Conservation (phyloP, 1,284 basidiomycete species). For the Trichosporon inkin region DNA sequence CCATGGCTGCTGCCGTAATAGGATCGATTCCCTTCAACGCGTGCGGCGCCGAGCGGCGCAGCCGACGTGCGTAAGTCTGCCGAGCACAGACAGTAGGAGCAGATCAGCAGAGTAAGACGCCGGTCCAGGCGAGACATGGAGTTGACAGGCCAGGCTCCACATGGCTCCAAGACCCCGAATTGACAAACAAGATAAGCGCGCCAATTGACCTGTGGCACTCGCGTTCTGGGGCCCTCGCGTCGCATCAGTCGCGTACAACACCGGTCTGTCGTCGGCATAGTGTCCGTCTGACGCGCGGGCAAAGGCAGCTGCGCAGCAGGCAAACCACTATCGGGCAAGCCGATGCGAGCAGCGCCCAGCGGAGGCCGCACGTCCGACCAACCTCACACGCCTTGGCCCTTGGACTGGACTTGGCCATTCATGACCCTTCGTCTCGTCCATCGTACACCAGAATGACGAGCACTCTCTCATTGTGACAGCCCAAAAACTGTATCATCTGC, state of each 20-base stretch:
- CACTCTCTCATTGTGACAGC: too few relatives aligned
- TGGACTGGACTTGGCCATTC: not conserved
- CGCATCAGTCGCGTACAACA: too few relatives aligned
- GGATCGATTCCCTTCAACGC: too few relatives aligned
- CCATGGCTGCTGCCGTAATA: too few relatives aligned
- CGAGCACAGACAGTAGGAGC: too few relatives aligned
- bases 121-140: not conserved
- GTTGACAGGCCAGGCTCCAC: not conserved
- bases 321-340: not conserved
- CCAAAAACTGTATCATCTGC: too few relatives aligned
- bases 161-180: not conserved
- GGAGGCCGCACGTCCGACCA: not conserved
- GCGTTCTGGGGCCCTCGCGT: slow-evolving; percentile 4
- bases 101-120: not conserved
- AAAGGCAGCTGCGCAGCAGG: not conserved
- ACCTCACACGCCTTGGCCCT: not conserved
- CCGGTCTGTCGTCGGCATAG: too few relatives aligned
- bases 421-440: not conserved
- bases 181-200: slow-evolving; percentile 5
- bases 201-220: not conserved
- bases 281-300: too few relatives aligned
- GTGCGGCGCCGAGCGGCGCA: too few relatives aligned
- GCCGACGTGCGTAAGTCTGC: too few relatives aligned
- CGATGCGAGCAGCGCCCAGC: not conserved
- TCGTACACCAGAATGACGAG: not conserved